phyloP scores from a whole-genome alignment of 768 basidiomycete genomes.

The Phaeotremella skinneri region DNA sequence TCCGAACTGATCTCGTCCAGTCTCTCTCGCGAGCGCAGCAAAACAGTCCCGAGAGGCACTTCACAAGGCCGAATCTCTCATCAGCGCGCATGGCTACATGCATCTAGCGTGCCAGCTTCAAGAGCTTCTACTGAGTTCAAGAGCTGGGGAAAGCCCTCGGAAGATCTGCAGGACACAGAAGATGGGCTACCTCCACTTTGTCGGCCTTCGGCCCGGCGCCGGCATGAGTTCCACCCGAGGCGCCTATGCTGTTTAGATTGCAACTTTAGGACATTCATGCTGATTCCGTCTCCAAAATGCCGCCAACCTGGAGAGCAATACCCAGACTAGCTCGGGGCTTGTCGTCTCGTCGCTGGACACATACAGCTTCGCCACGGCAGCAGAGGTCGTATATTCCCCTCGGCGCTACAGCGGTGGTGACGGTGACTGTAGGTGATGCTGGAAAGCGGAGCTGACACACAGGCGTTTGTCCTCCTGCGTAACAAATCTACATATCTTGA shows the following conservation, averaged over 20 bases:
- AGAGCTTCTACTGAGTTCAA: too few species aligned
- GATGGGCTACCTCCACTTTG: too few species aligned
- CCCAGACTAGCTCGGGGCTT: neutral
- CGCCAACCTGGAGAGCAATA: neutral
- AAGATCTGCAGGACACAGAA: too few species aligned
- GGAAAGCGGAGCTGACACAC: neutral
- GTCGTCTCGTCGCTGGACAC: neutral
- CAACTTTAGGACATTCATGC: neutral
- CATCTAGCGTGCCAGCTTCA: too few species aligned
- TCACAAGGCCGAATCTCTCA: too few species aligned
- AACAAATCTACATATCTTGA: neutral
- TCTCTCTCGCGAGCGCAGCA: too few species aligned
- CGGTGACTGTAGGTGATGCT: neutral
- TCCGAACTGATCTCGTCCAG: too few species aligned
- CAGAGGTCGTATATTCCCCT: neutral
- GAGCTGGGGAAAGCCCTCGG: too few species aligned
- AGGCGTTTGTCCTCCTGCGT: neutral
- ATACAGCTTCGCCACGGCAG: neutral
- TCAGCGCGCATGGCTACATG: too few species aligned
- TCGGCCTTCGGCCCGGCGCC: too few species aligned
- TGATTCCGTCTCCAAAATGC: neutral
- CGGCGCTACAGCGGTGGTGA: neutral
- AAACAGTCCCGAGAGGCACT: too few species aligned
- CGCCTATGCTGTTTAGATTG: neutral
- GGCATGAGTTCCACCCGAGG: too few species aligned